Conservation (phyloP, 139 green algal species). For the Chlamydomonas applanata region DNA sequence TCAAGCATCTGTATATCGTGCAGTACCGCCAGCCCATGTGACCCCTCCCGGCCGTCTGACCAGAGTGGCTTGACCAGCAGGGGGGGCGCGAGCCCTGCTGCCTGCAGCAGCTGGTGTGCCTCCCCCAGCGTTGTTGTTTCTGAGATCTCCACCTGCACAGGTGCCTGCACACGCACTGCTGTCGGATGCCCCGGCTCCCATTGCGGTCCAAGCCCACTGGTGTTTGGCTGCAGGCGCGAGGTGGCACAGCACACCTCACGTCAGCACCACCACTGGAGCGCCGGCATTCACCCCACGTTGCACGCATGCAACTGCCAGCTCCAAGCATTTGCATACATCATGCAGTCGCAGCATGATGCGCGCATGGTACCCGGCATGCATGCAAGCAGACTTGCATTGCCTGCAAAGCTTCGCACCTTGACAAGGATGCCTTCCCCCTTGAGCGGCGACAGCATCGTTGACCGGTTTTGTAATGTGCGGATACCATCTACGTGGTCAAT, state of each 20-base stretch:
- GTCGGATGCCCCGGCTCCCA: not conserved
- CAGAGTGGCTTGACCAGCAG: conserved; percentile 82
- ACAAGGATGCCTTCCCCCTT: conserved; percentile 23
- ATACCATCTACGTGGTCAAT: conserved; percentile 60
- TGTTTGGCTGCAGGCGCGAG: too few relatives aligned
- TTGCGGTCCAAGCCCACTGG: too few relatives aligned
- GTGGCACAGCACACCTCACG: too few relatives aligned
- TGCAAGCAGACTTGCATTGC: not conserved
- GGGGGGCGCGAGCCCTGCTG: conserved; percentile 50
- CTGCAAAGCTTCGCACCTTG: not conserved
- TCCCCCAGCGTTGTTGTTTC: conserved; percentile 34
- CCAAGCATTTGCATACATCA: too few relatives aligned
- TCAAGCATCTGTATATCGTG: conserved; percentile 52
- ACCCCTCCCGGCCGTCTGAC: conserved; percentile 76
- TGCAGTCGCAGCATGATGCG: not conserved
- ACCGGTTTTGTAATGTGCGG: conserved; percentile 48
- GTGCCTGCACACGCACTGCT: conserved; percentile 13
- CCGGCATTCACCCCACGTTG: too few relatives aligned
- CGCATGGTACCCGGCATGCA: not conserved
- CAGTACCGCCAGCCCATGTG: conserved; percentile 72
- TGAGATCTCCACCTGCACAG: conserved; percentile 33
- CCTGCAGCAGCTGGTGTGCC: conserved; percentile 25
- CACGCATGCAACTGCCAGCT: too few relatives aligned
- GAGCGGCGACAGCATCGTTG: conserved; percentile 61
- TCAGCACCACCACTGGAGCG: too few relatives aligned